Base-by-base conservation (phyloP, 179 eudicot species). In the Beta macrorhiza region DNA sequence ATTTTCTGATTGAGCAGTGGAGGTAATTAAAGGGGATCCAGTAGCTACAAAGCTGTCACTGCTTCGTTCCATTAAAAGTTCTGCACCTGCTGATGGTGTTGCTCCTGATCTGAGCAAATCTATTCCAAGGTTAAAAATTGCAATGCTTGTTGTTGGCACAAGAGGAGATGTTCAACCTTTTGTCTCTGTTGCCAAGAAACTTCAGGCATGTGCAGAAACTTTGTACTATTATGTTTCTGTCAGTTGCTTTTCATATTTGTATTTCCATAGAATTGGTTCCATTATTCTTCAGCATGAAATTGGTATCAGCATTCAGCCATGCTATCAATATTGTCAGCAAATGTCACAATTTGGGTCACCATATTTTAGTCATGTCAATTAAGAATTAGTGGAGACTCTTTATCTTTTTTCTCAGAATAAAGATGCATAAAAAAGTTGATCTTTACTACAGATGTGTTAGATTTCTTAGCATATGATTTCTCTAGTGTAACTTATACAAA, bases 111-210 rank as follows among this genome's bases (percentile, higher is more conserved):
- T 72, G 51, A 84, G 80, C 51, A 88, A 86, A 84, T 63, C 88
- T 61, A 84, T 88, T 84, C 92, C 95, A 15, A 90, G 83, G 79
- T 80, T 93, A 77, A 84, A 86, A 51, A 89, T 93, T 81, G 95
- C 88, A 58, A 83, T 93, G 84, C 91, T 93, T 81, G 90, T 93
- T 77, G 95, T 93, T 81, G 97, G 97, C 76, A 93, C 97, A 47
- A 86, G 97, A 84, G 97, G 97, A 82, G 97, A 93, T 82, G 93
- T 93, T 72, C 97, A 93, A 80, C 95, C 97, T 79, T 93, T 91
- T 82, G 80, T 91, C 53, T 95, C 97, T 51, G 80, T 93, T 25
- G 93, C 93, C 20, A 91, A 87, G 86, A 89, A 88, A 83, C 92
- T 93, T 79, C 92, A 91, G 92, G 97, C 84, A 83, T 75, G 87